Conservation (phyloP, 129 eudicot species). For the Heracleum sosnowskyi region DNA sequence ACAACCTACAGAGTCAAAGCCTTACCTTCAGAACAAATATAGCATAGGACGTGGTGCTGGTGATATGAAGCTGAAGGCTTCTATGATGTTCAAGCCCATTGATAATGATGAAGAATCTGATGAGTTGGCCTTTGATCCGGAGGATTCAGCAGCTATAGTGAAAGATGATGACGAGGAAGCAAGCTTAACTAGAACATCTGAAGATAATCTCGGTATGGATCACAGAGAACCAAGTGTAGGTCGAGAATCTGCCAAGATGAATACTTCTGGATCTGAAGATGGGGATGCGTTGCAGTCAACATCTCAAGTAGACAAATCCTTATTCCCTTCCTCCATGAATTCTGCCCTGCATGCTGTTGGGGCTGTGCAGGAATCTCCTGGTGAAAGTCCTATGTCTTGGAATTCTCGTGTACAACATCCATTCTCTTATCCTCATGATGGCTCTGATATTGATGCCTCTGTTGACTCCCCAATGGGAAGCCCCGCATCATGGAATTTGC, state of each 20-base stretch:
- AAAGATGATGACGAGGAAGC: slow-evolving; percentile 53
- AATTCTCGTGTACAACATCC: slow-evolving; percentile 46
- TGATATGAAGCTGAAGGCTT: slow-evolving; percentile 33
- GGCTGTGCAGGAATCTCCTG: slow-evolving; percentile 60
- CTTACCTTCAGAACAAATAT: slow-evolving; percentile 49
- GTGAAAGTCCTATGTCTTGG: slow-evolving; percentile 80
- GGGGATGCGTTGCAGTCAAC: slow-evolving; percentile 36
- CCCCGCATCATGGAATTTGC: slow-evolving; percentile 85
- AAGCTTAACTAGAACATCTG: slow-evolving; percentile 26
- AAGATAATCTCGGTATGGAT: slow-evolving; percentile 28
- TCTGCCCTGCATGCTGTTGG: slow-evolving; percentile 29
- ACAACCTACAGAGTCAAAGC: slow-evolving; percentile 27
- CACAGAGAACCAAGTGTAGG: slow-evolving; percentile 36
- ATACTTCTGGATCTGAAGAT: slow-evolving; percentile 57
- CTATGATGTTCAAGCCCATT: slow-evolving; percentile 27
- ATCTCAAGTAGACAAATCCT: slow-evolving; percentile 37
- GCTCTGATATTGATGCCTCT: slow-evolving; percentile 60
- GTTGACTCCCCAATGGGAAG: slow-evolving; percentile 63
- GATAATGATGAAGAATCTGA: slow-evolving; percentile 34
- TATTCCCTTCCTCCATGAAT: slow-evolving; percentile 32
- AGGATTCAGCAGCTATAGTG: slow-evolving; percentile 22
- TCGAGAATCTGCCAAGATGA: slow-evolving; percentile 44
- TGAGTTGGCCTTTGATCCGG: slow-evolving; percentile 35
- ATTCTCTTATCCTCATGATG: slow-evolving; percentile 55
- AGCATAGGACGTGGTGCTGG: slow-evolving; percentile 40